These are phyloP conservation scores for Hortiboletus rubellus DNA, from an alignment of 1,284 basidiomycete genomes.

Conservation along the genomic window DNA sequence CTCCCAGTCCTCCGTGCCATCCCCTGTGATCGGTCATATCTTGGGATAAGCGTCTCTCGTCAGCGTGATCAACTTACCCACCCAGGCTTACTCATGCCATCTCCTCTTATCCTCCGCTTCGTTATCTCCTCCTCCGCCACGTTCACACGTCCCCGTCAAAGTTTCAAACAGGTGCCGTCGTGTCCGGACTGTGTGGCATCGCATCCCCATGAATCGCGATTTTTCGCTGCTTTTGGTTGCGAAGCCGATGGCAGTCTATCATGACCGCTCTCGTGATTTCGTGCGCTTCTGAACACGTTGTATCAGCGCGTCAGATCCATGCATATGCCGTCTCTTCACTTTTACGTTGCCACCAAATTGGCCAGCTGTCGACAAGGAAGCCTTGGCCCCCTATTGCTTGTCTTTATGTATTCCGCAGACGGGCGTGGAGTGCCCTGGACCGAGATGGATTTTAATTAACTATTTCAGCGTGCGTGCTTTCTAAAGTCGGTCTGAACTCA, in stretches of 20 bases:
- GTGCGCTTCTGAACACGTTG: conserved; percentile 40
- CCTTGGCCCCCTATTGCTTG: conserved; percentile 36
- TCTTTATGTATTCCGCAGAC: conserved; percentile 40
- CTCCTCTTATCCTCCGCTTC: conserved; percentile 14
- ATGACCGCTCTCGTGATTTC: conserved; percentile 37
- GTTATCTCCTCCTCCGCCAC: conserved; percentile 8
- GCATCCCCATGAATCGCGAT: conserved; percentile 21
- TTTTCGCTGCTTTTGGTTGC: conserved; percentile 27
- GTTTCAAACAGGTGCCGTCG: conserved; percentile 2
- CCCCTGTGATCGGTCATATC: conserved; percentile 25
- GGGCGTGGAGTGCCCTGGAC: conserved; percentile 34
- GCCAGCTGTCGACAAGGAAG: conserved; percentile 27
- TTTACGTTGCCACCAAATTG: conserved; percentile 34
- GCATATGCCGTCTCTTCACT: conserved; percentile 33
- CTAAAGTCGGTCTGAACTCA: conserved; percentile 26
- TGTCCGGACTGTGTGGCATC: conserved; percentile 12
- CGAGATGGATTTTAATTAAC: conserved; percentile 39
- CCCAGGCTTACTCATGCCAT: conserved; percentile 14
- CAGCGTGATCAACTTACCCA: conserved; percentile 23
- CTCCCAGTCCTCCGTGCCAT: conserved; percentile 14
- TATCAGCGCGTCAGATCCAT: conserved; percentile 38
- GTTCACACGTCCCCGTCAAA: conserved; percentile 9
- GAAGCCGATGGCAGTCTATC: conserved; percentile 37
- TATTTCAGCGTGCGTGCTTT: conserved; percentile 25
- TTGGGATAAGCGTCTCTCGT: conserved; percentile 19